phyloP scores from a whole-genome alignment of 140 eudicot genomes.

The Cichorium intybus region DNA sequence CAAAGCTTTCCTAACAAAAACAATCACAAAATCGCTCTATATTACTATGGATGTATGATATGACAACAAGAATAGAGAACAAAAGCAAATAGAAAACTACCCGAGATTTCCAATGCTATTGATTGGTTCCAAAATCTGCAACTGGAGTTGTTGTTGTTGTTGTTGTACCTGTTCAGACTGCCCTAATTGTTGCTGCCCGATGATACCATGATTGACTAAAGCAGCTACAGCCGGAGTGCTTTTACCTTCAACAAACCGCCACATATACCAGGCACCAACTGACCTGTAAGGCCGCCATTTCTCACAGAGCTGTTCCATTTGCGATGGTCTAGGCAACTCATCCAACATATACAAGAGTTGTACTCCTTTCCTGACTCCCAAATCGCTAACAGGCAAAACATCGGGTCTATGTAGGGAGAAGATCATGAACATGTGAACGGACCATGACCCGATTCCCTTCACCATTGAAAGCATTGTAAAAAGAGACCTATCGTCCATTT shows the following conservation, averaged over 20 bases:
- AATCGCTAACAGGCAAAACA: slow-evolving; percentile 90
- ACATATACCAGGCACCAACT: slow-evolving; percentile 95
- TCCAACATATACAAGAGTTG: slow-evolving; percentile 69
- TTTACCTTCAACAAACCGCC: slow-evolving; percentile 90
- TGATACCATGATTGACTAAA: slow-evolving; percentile 29
- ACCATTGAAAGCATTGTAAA: slow-evolving; percentile 94
- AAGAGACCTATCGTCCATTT: slow-evolving; percentile 85
- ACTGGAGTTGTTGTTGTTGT: slow-evolving; percentile 57
- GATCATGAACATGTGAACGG: slow-evolving; percentile 97
- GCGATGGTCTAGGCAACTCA: slow-evolving; percentile 89
- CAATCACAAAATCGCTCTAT: no score
- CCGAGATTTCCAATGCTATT: slow-evolving; percentile 78
- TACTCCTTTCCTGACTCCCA: slow-evolving; percentile 93
- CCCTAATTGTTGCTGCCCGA: slow-evolving; percentile 51
- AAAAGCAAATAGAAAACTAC: slow-evolving; percentile 36
- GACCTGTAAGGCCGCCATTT: slow-evolving; percentile 94
- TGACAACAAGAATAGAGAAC: neutral
- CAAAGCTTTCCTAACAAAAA: no score
- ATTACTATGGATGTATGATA: no score
- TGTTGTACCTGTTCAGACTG: slow-evolving; percentile 43
- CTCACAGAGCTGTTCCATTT: slow-evolving; percentile 91
- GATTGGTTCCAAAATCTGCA: slow-evolving; percentile 84
- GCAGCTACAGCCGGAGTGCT: slow-evolving; percentile 35
- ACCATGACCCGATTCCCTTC: slow-evolving; percentile 97
- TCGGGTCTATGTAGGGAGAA: slow-evolving; percentile 87